Evolutionary conservation across 331 rosid genomes (phyloP), one percentile per base, ranked within the genome.

Genomic region (Quercus tomentella): DNA sequence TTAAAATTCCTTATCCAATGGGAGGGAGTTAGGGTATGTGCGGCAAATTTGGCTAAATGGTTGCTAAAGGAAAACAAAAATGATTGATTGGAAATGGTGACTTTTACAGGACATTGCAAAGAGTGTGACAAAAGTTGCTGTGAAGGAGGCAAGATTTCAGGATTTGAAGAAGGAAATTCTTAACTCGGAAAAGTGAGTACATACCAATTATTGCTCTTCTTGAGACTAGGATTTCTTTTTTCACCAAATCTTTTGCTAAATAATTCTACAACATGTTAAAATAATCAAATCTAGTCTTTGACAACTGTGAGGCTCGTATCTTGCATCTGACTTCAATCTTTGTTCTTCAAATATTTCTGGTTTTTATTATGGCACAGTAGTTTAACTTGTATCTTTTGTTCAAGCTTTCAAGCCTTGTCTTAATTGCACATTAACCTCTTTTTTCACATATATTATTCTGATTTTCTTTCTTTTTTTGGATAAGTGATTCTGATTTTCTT

Each of bases 111-210:
- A 95, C 80, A 81, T 91, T 71, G 93, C 87, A 2, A 93, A 93
- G 88, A 90, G 99, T 76, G 97, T 95, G 49, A 95, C 99, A 54
- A 95, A 84, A 85, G 41, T 92, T 75, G 96, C 96, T 16, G 89
- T 95, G 45, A 88, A 97, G 80, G 97, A 93, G 82, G 85, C 97
- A 43, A 90, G 97, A 45, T 97, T 97, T 76, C 94, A 86, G 84
- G 99, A 93, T 89, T 87, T 95, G 87, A 89, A 96, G 86, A 95
- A 93, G 67, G 99, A 95, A 89, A 93, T 95, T 87, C 85, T 93
- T 31, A 93, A 95, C 89, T 93, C 97, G 26, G 91, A 91, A 86
- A 93, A 93, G 99, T 95, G 85, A 93, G 98, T 80, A 63, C 9
- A 67, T 18, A 7, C 74, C 73, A 45, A 57, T 56, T 30, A 37